Evolutionary conservation across 2,329 filamentous ascomycete genomes (phyloP).

Genomic region (Zymoseptoria brevis): DNA sequence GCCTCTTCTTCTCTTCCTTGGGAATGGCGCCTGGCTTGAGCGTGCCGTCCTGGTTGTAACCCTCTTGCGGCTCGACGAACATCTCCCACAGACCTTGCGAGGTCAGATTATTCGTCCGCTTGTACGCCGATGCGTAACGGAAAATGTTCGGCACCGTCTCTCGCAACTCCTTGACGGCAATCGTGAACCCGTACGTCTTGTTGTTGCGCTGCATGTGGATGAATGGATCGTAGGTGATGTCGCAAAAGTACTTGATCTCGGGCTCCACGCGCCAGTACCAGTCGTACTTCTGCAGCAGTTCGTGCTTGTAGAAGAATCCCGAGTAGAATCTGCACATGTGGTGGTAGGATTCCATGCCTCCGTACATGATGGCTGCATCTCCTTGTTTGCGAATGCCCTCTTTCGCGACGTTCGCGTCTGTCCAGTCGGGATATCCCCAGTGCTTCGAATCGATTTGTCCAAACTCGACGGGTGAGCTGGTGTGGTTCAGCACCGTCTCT

Average conservation of each 20-base stretch:
- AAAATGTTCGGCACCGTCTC: constrained; percentile 99
- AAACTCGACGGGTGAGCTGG: constrained; percentile 81
- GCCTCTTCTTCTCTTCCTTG: constrained; percentile 57
- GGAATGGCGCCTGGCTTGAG: constrained; percentile 41
- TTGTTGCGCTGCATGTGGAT: constrained; percentile 87
- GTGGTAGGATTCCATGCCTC: constrained; percentile 96
- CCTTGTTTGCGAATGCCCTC: constrained; percentile 96
- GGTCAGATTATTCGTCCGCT: constrained; percentile 79
- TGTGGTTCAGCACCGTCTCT: constrained; percentile 79
- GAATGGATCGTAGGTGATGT: constrained; percentile 98
- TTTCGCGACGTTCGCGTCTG: constrained; percentile 84
- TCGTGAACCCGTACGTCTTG: constrained; percentile 98
- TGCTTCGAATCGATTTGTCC: constrained; percentile 83
- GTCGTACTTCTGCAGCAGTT: constrained; percentile 89
- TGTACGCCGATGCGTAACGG: constrained; percentile 97
- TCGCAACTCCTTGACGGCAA: constrained; percentile 93
- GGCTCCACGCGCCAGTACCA: constrained; percentile 99
- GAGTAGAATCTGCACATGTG: constrained; percentile 99
- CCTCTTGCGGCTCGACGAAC: constrained; percentile 76
- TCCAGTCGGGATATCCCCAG: constrained; percentile 98
- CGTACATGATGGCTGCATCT: constrained; percentile 97
- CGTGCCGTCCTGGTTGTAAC: constrained; percentile 41
- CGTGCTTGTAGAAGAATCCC: constrained; percentile 98
- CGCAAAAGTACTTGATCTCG: constrained; percentile 99
- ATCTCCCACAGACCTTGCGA: constrained; percentile 97